phyloP scores from a whole-genome alignment of 139 green algal genomes.

The Ostreobium quekettii region DNA sequence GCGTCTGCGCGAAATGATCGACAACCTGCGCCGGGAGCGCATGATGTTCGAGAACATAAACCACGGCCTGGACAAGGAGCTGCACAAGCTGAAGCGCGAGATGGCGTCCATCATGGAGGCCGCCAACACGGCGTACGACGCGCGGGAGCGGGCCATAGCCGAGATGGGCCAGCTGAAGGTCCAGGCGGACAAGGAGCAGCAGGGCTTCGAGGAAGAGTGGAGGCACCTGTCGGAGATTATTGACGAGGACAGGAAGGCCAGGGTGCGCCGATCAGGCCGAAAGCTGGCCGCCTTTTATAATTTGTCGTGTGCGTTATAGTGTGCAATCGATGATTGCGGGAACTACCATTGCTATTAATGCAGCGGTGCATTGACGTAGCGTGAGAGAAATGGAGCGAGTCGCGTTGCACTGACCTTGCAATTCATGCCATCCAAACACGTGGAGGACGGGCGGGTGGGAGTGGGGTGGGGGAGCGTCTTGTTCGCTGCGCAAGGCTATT shows the following conservation, averaged over 20 bases:
- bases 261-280: slow-evolving; percentile 15
- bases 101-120: slow-evolving; percentile 71
- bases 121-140: slow-evolving; percentile 48
- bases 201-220: slow-evolving; percentile 79
- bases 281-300: background rate
- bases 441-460: too few relatives aligned
- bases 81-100: slow-evolving; percentile 62
- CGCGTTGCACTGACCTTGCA: too few relatives aligned
- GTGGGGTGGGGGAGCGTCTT: too few relatives aligned
- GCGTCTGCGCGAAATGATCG: slow-evolving; percentile 65
- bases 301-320: background rate
- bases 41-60: slow-evolving; percentile 81
- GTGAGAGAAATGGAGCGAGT: too few relatives aligned
- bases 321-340: too few relatives aligned
- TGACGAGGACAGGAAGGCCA: slow-evolving; percentile 60
- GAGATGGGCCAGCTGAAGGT: slow-evolving; percentile 66
- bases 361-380: too few relatives aligned
- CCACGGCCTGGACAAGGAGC: slow-evolving; percentile 64
- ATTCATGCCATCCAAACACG: too few relatives aligned
- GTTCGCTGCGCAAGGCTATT: too few relatives aligned
- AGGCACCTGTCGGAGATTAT: slow-evolving; percentile 70
- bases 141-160: slow-evolving; percentile 60
- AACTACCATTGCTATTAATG: too few relatives aligned
- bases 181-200: slow-evolving; percentile 74
- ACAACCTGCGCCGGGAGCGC: slow-evolving; percentile 75